Evolutionary conservation across 2,329 filamentous ascomycete species (phyloP).

Genomic region (Penicillium sp.): DNA sequence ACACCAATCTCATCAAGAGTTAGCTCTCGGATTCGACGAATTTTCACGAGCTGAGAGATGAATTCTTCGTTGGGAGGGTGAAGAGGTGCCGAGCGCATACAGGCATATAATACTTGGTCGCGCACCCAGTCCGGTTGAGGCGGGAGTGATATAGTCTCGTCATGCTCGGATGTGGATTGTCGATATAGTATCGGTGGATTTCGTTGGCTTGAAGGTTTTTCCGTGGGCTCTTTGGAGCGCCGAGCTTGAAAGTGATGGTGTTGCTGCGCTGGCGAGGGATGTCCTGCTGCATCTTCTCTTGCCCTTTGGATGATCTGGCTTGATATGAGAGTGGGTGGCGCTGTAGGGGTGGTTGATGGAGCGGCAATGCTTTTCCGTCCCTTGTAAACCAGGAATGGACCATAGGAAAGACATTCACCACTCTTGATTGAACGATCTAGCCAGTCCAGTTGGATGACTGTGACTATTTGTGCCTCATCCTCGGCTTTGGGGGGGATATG

Average conservation of each 20-base stretch:
- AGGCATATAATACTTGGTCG: constrained; percentile 69
- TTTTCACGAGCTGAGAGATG: constrained; percentile 70
- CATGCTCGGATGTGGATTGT: constrained; percentile 76
- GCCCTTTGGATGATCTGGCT: constrained; percentile 54
- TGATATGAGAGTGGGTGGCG: constrained; percentile 2
- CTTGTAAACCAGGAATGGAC: constrained; percentile 53
- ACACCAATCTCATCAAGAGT: constrained; percentile 76
- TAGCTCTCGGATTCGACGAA: constrained; percentile 69
- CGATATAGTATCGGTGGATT: constrained; percentile 55
- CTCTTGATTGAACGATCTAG: constrained; percentile 48
- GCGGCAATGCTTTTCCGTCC: constrained; percentile 45
- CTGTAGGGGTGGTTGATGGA: constrained; percentile 6
- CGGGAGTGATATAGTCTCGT: constrained; percentile 59
- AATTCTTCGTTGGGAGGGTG: constrained; percentile 73
- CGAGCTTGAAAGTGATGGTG: constrained; percentile 16
- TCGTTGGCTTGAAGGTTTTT: constrained; percentile 22
- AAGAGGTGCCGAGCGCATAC: constrained; percentile 72
- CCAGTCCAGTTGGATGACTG: constrained; percentile 57
- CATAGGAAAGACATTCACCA: constrained; percentile 46
- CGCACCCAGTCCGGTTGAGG: constrained; percentile 69
- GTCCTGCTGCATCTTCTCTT: constrained; percentile 46
- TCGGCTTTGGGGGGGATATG: constrained; percentile 9
- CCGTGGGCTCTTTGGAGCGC: constrained; percentile 23
- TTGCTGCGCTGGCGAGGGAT: constrained; percentile 9
- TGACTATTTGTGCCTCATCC: constrained; percentile 36